Conservation (phyloP, 2,329 filamentous ascomycete species). For the Alternaria postmessia region DNA sequence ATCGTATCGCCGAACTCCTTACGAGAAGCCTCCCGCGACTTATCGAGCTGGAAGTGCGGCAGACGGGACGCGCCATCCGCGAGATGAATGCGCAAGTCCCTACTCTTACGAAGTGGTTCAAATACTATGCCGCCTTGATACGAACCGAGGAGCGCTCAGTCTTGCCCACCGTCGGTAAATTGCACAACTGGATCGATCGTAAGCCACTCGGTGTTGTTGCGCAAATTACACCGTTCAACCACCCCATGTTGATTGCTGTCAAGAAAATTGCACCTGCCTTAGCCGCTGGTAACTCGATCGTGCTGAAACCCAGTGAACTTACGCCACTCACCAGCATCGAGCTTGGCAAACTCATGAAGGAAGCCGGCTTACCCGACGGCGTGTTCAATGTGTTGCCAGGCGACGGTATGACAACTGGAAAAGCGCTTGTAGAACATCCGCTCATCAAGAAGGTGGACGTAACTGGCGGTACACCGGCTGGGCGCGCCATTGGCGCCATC, state of each 20-base stretch:
- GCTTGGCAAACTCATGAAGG: slow-evolving; percentile 47
- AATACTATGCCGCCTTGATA: slow-evolving; percentile 72
- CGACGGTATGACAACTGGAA: slow-evolving; percentile 45
- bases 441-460: slow-evolving; percentile 51
- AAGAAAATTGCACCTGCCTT: slow-evolving; percentile 52
- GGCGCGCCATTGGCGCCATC: slow-evolving; percentile 48
- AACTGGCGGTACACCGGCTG: slow-evolving; percentile 50
- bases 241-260: slow-evolving; percentile 52
- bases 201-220: slow-evolving; percentile 50
- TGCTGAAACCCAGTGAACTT: slow-evolving; percentile 51
- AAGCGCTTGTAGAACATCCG: slow-evolving; percentile 47
- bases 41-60: slow-evolving; percentile 69
- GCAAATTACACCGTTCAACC: slow-evolving; percentile 52
- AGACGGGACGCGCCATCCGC: slow-evolving; percentile 72
- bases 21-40: slow-evolving; percentile 62
- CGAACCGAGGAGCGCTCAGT: slow-evolving; percentile 73
- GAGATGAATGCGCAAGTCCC: slow-evolving; percentile 76
- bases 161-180: slow-evolving; percentile 68
- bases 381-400: slow-evolving; percentile 48
- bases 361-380: slow-evolving; percentile 50
- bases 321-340: slow-evolving; percentile 49
- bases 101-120: slow-evolving; percentile 73
- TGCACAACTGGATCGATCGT: slow-evolving; percentile 55
- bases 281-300: slow-evolving; percentile 47
- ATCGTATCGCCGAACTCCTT: slow-evolving; percentile 66